Conservation (phyloP, 2,329 filamentous ascomycete genomes). For the Botryotinia narcissicola region DNA sequence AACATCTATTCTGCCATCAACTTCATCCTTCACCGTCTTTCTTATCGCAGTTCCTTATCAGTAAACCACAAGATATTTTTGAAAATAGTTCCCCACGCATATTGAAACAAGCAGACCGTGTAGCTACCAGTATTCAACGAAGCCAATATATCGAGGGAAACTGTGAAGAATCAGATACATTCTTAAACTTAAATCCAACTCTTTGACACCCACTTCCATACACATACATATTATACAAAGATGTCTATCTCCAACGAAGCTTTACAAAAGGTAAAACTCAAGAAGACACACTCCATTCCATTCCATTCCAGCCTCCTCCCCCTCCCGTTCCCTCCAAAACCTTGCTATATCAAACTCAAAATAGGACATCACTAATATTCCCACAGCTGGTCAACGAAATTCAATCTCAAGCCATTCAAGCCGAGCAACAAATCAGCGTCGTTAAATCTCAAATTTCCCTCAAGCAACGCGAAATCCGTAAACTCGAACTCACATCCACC, state of each 20-base stretch:
- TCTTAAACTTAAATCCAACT: not conserved
- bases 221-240: conserved; percentile 30
- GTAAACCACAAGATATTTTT: conserved; percentile 15
- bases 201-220: not conserved
- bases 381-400: conserved; percentile 85
- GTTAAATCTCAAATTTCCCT: conserved; percentile 79
- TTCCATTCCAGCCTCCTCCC: not conserved
- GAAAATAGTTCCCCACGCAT: conserved; percentile 4
- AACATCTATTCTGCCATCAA: not conserved
- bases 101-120: conserved; percentile 1
- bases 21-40: not conserved
- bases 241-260: conserved; percentile 97
- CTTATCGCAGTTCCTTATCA: not conserved
- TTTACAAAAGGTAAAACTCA: conserved; percentile 72
- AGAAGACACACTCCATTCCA: not conserved
- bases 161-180: not conserved
- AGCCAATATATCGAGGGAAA: not conserved
- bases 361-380: conserved; percentile 13
- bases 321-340: not conserved
- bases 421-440: conserved; percentile 88
- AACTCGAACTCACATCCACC: conserved; percentile 80
- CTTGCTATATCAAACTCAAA: conserved; percentile 6
- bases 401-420: conserved; percentile 80
- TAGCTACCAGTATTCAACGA: not conserved
- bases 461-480: conserved; percentile 85